These are phyloP conservation scores for Mikania micrantha DNA, from an alignment of 129 eudicot species.

Conservation along the genomic window DNA sequence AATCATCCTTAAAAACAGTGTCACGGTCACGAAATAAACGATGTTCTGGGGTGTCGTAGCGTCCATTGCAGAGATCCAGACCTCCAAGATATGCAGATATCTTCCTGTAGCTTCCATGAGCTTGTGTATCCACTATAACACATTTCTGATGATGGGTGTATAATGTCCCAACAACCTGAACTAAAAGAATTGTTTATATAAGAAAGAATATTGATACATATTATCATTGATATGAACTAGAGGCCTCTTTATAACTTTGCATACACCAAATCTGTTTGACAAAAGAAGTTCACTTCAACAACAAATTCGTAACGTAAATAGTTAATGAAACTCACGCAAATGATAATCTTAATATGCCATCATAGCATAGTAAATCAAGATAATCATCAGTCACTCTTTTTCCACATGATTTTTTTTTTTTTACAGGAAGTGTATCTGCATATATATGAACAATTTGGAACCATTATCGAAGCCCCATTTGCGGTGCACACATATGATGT, in stretches of 20 bases:
- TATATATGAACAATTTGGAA: too few relatives aligned
- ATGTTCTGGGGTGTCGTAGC: slow-evolving; percentile 86
- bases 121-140: slow-evolving; percentile 82
- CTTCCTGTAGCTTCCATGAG: slow-evolving; percentile 61
- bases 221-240: not conserved
- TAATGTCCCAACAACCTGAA: slow-evolving; percentile 81
- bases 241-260: not conserved
- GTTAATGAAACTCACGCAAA: too few relatives aligned
- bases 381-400: too few relatives aligned
- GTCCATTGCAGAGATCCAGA: slow-evolving; percentile 81
- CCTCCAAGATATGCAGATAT: slow-evolving; percentile 80
- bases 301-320: not conserved
- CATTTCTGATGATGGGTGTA: slow-evolving; percentile 92
- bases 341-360: too few relatives aligned
- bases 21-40: slow-evolving; percentile 65
- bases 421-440: too few relatives aligned
- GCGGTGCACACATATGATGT: too few relatives aligned
- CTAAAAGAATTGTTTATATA: not conserved
- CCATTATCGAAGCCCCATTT: too few relatives aligned
- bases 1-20: slow-evolving; percentile 60
- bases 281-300: not conserved
- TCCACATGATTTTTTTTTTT: too few relatives aligned
- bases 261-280: not conserved
- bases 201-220: not conserved
- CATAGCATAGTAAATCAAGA: too few relatives aligned